Conservation (phyloP, 2,329 filamentous ascomycete genomes). For the Clarireedia paspali region DNA sequence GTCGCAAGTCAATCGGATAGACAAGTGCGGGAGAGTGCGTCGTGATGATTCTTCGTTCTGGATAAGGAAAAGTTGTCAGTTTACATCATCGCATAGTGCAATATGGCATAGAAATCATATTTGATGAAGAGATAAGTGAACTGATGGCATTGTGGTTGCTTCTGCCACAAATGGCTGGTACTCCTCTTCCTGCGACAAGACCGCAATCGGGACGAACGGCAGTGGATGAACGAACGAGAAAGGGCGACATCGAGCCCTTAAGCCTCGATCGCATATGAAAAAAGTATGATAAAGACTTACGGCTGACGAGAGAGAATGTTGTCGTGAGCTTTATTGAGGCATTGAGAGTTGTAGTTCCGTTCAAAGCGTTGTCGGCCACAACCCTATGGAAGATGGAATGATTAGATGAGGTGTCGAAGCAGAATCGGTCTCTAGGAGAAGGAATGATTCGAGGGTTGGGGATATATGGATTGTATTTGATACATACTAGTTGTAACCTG, state of each 20-base stretch:
- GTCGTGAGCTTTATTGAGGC: conserved; percentile 29
- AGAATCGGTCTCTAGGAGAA: conserved; percentile 10
- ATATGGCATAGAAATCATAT: conserved; percentile 16
- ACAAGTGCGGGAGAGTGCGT: conserved; percentile 19
- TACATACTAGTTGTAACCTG: conserved; percentile 18
- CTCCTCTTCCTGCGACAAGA: conserved; percentile 15
- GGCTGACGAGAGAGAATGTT: conserved; percentile 23
- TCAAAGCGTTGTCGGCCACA: conserved; percentile 18
- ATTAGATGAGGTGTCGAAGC: conserved; percentile 16
- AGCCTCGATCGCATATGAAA: conserved; percentile 29
- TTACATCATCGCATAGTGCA: conserved; percentile 14
- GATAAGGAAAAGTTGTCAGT: conserved; percentile 15
- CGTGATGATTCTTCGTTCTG: conserved; percentile 15
- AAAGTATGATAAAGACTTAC: conserved; percentile 26
- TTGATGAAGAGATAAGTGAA: conserved; percentile 20
- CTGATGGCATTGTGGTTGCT: conserved; percentile 25
- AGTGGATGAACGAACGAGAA: conserved; percentile 11
- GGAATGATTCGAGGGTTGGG: conserved; percentile 10
- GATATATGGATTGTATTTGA: conserved; percentile 11
- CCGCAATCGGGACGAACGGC: conserved; percentile 9
- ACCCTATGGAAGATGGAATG: conserved; percentile 6
- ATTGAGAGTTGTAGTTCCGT: conserved; percentile 25
- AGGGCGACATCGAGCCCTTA: conserved; percentile 11
- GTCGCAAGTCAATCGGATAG: conserved; percentile 23
- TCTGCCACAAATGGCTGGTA: conserved; percentile 18